Conservation (phyloP, 208 protist species). For the Acanthamoeba castellanii region DNA sequence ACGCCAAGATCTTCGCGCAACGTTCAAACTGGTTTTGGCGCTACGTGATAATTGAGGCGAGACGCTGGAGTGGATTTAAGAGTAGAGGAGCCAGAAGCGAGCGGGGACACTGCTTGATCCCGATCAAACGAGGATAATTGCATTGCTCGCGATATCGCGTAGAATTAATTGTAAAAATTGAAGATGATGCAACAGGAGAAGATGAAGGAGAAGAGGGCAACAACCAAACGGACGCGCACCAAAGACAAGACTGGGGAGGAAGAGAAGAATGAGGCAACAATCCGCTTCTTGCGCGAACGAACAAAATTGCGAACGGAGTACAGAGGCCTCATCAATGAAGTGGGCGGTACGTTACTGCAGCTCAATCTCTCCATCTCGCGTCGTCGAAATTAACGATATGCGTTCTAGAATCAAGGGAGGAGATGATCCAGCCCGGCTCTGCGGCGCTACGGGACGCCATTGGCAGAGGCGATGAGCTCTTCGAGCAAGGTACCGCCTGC, state of each 20-base stretch:
- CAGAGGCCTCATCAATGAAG: background rate
- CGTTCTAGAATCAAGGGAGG: background rate
- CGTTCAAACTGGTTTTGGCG: no score
- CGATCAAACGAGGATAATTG: no score
- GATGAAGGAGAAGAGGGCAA: background rate
- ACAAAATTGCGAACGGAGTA: background rate
- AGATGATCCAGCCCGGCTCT: conserved; percentile 35
- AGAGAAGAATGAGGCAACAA: background rate
- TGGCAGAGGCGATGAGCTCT: background rate
- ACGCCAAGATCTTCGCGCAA: no score
- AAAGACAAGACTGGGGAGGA: background rate
- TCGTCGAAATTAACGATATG: background rate
- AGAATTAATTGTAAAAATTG: background rate
- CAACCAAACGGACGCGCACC: background rate
- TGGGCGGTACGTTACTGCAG: background rate
- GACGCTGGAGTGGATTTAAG: no score
- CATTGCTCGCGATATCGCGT: no score
- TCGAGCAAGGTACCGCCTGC: background rate
- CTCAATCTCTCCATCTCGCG: no score
- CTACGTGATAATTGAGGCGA: no score
- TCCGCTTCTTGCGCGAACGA: background rate
- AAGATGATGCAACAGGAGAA: background rate
- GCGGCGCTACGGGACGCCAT: background rate
- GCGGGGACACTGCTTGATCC: no score
- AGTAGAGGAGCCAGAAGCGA: no score